These are phyloP conservation scores for Gymnopilus junonius DNA, from an alignment of 768 basidiomycete genomes.

Conservation along the genomic window DNA sequence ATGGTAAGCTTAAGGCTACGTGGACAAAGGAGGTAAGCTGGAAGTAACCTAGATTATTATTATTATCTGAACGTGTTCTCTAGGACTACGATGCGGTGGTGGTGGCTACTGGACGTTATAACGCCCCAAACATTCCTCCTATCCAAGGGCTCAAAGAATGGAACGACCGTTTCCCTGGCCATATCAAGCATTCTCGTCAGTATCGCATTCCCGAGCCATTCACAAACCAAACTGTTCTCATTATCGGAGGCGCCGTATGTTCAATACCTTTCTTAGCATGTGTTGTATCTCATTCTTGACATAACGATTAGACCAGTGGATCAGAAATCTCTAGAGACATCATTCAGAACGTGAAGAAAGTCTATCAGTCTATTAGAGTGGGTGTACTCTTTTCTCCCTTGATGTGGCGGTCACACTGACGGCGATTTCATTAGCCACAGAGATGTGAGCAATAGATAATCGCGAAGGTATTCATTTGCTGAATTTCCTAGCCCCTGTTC, in stretches of 20 bases:
- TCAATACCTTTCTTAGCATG: neutral
- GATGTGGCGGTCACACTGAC: neutral
- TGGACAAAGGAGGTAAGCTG: constrained; percentile 41
- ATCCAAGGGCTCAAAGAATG: constrained; percentile 39
- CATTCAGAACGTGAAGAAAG: constrained; percentile 31
- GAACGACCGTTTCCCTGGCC: constrained; percentile 36
- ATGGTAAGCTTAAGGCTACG: constrained; percentile 30
- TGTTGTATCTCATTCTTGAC: neutral
- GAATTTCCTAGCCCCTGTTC: constrained; percentile 10
- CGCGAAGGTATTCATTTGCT: neutral
- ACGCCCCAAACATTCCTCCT: constrained; percentile 36
- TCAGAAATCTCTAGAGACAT: constrained; percentile 41
- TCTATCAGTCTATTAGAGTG: constrained; percentile 36
- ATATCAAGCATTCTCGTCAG: constrained; percentile 43
- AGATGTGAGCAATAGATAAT: constrained; percentile 2
- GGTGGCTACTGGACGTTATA: constrained; percentile 37
- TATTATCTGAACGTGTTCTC: constrained; percentile 9
- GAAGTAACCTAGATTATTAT: neutral
- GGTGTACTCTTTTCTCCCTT: neutral
- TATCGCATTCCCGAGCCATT: constrained; percentile 44
- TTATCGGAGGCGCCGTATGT: constrained; percentile 45
- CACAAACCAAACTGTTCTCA: constrained; percentile 41
- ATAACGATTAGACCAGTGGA: constrained; percentile 33
- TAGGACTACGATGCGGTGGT: constrained; percentile 42
- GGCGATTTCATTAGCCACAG: constrained; percentile 2